Conservation (phyloP, 495 filamentous ascomycete species). For the Paragyromitra xinjiangensis region DNA sequence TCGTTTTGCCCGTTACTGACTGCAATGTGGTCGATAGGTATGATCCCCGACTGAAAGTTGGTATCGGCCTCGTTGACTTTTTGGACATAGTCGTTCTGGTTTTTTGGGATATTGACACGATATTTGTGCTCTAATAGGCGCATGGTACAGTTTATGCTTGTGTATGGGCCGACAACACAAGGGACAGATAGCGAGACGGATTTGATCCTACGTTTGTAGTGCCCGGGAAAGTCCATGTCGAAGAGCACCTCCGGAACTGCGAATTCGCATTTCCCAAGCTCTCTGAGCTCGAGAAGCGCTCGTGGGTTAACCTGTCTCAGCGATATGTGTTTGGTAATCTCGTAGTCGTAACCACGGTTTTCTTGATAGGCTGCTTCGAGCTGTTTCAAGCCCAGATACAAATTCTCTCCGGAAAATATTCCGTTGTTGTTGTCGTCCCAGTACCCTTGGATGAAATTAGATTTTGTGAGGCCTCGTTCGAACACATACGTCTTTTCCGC, state of each 20-base stretch:
- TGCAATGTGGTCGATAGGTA: slow-evolving; percentile 57
- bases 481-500: slow-evolving; percentile 33
- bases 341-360: slow-evolving; percentile 33
- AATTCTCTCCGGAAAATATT: slow-evolving; percentile 42
- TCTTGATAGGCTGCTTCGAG: slow-evolving; percentile 39
- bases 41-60: slow-evolving; percentile 43
- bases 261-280: slow-evolving; percentile 39
- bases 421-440: slow-evolving; percentile 47
- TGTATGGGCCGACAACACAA: slow-evolving; percentile 56
- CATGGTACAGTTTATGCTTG: slow-evolving; percentile 42
- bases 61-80: slow-evolving; percentile 18
- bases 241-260: slow-evolving; percentile 58
- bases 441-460: slow-evolving; percentile 31
- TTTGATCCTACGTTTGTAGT: slow-evolving; percentile 58
- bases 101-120: slow-evolving; percentile 13
- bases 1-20: slow-evolving; percentile 54
- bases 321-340: slow-evolving; percentile 44
- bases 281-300: slow-evolving; percentile 20
- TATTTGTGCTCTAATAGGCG: slow-evolving; percentile 36
- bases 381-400: slow-evolving; percentile 13
- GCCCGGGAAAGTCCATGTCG: slow-evolving; percentile 60
- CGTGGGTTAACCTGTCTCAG: slow-evolving; percentile 17
- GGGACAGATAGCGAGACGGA: slow-evolving; percentile 55
- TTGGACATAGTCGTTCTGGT: not conserved
- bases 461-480: slow-evolving; percentile 3